Percentiles rank a stretch among this genome's conserved stretches.
Evolutionary conservation across 2,329 filamentous ascomycete genomes (phyloP).

Genomic region (Beauveria asiatica): DNA sequence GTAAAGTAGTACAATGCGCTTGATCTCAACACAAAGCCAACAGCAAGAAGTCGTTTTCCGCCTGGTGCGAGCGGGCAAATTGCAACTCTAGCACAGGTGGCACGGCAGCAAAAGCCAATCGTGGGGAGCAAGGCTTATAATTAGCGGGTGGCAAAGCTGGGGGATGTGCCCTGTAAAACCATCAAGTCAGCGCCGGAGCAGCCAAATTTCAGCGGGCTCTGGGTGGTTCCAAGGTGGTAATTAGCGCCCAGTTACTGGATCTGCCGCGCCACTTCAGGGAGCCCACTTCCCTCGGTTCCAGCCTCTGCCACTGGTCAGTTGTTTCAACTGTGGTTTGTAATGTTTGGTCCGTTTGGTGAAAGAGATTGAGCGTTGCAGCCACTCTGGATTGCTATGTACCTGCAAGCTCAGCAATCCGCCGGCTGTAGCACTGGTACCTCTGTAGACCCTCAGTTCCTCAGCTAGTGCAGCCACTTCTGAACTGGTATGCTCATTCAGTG

Average conservation of each 20-base stretch:
- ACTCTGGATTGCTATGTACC: no score
- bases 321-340: no score
- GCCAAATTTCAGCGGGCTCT: neutral
- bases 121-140: neutral
- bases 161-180: conserved; percentile 1
- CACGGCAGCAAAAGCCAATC: neutral
- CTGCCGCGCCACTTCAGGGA: conserved; percentile 1
- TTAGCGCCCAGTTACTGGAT: neutral
- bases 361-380: no score
- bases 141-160: conserved; percentile 7
- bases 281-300: neutral
- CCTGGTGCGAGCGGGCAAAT: neutral
- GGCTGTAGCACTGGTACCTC: no score
- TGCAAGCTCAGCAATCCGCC: no score
- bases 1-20: neutral
- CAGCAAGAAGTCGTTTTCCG: neutral
- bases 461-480: no score
- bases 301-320: neutral
- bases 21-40: neutral
- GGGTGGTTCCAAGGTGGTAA: neutral
- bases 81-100: neutral
- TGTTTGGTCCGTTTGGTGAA: no score
- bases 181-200: neutral
- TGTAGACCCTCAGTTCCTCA: no score
- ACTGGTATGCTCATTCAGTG: neutral